Conservation (phyloP, 2,329 filamentous ascomycete genomes). For the Ascosphaera aggregata region DNA sequence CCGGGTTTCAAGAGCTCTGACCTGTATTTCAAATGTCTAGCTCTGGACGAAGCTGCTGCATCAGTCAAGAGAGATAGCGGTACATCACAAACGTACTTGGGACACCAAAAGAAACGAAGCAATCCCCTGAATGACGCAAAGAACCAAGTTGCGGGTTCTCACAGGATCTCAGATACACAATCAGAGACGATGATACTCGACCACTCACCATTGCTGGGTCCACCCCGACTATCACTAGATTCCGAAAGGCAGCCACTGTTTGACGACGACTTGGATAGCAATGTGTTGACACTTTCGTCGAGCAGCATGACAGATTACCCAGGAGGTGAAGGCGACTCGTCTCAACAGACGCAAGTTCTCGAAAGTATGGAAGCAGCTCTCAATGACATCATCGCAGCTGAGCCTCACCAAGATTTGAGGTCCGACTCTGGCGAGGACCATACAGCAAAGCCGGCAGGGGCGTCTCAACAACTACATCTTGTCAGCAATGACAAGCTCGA, state of each 20-base stretch:
- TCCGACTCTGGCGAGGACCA: slow-evolving; percentile 35
- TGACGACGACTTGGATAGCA: slow-evolving; percentile 52
- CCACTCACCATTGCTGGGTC: not conserved
- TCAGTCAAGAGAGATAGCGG: not conserved
- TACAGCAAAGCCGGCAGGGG: slow-evolving; percentile 37
- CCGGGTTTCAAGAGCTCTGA: slow-evolving; percentile 79
- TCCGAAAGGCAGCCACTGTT: slow-evolving; percentile 40
- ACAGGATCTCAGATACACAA: not conserved
- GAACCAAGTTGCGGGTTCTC: not conserved
- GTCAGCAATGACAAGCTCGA: slow-evolving; percentile 12
- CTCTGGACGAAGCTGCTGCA: slow-evolving; percentile 45
- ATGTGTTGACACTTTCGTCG: slow-evolving; percentile 52
- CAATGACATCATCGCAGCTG: slow-evolving; percentile 74
- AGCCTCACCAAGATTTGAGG: slow-evolving; percentile 36
- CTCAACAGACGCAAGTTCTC: slow-evolving; percentile 57
- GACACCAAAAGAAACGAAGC: not conserved
- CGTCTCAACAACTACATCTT: not conserved
- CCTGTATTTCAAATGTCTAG: slow-evolving; percentile 86
- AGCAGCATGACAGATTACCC: slow-evolving; percentile 56
- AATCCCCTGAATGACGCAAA: not conserved
- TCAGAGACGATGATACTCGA: not conserved
- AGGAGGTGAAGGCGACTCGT: slow-evolving; percentile 27
- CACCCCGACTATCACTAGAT: slow-evolving; percentile 45
- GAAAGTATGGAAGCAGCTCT: slow-evolving; percentile 83
- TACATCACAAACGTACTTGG: not conserved